phyloP scores from a whole-genome alignment of 2,329 filamentous ascomycete species.

The Talaromyces sp. region DNA sequence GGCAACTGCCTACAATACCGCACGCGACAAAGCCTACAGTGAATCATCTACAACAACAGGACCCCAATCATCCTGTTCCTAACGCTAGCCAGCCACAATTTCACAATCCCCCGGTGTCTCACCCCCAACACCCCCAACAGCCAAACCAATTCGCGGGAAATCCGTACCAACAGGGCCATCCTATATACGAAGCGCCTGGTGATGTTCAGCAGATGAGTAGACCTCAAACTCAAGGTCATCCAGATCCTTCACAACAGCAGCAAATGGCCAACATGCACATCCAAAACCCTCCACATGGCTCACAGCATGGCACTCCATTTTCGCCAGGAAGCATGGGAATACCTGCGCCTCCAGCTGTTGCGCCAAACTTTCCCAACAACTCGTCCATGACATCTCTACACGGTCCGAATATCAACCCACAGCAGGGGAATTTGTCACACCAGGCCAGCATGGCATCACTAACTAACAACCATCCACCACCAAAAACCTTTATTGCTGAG shows the following conservation, averaged over 20 bases:
- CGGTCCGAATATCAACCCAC: background rate
- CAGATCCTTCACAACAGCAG: background rate
- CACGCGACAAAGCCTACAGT: slow-evolving; percentile 10
- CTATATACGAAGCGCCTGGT: slow-evolving; percentile 1
- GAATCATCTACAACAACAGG: background rate
- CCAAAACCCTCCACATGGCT: background rate
- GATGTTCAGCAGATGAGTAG: background rate
- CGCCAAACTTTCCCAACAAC: background rate
- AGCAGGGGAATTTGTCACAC: background rate
- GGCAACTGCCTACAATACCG: slow-evolving; percentile 10
- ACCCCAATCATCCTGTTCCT: background rate
- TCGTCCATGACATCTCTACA: background rate
- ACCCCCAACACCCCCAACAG: slow-evolving; percentile 5
- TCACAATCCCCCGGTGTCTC: background rate
- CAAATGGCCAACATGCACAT: background rate
- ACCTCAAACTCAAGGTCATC: background rate
- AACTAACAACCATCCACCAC: background rate
- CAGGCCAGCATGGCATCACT: background rate
- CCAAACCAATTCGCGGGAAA: background rate
- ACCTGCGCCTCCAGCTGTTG: background rate
- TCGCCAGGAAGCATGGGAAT: background rate
- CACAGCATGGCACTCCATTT: slow-evolving; percentile 1
- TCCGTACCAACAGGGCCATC: slow-evolving; percentile 1
- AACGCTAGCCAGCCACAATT: background rate
- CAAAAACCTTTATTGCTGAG: slow-evolving; percentile 8